Conservation (phyloP, 2,329 filamentous ascomycete genomes). For the Penicillium sp. region DNA sequence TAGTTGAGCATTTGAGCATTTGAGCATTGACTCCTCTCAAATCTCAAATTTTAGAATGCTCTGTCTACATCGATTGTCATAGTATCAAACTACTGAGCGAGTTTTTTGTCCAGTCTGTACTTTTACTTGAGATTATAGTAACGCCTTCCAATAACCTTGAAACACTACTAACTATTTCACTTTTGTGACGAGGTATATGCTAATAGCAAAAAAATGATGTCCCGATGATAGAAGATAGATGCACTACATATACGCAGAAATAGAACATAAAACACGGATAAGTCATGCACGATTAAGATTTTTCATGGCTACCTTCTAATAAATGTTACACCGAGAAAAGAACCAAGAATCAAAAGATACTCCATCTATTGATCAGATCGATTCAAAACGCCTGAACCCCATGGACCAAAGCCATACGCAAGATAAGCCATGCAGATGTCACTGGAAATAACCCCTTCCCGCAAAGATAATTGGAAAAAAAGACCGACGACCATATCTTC, state of each 20-base stretch:
- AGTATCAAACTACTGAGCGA: no score
- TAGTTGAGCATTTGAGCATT: no score
- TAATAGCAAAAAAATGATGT: no score
- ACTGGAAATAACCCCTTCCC: conserved; percentile 4
- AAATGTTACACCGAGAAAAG: neutral
- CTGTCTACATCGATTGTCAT: no score
- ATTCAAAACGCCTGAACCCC: conserved; percentile 2
- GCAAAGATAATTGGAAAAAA: neutral
- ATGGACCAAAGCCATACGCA: conserved; percentile 2
- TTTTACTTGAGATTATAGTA: no score
- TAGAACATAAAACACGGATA: neutral
- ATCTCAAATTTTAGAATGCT: no score
- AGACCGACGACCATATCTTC: neutral
- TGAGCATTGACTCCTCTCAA: no score
- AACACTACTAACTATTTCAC: no score
- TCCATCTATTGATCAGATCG: neutral
- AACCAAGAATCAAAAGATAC: neutral
- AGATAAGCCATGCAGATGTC: conserved; percentile 13
- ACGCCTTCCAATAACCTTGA: no score
- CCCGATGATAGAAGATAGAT: neutral
- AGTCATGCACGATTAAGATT: neutral
- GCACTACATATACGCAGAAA: neutral
- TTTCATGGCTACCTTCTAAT: neutral
- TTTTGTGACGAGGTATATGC: no score
- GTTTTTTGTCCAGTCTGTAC: no score